Base-by-base conservation (phyloP, 768 basidiomycete genomes). In the Phlebiopsis gigantea region DNA sequence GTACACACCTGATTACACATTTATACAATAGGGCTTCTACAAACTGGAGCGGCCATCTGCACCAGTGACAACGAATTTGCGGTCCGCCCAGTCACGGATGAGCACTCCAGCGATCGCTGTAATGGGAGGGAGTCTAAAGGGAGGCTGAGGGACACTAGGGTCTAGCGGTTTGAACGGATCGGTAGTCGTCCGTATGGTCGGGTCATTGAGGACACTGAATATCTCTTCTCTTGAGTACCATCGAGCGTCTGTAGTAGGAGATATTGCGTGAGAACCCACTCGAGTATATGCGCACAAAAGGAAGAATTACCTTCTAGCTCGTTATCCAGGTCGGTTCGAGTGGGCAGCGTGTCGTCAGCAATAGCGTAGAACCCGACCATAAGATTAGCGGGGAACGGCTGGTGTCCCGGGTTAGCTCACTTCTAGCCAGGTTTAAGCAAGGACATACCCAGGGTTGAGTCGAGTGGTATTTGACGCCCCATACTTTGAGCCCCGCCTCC, bases 291-390 rank as follows among this genome's bases (percentile, higher is more conserved):
- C 22, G 55, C 12, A n/a, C 14, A 21, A 45, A 34, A 44, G 21
- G 39, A 19, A 29, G n/a, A 49, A 7, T 17, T 7, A 88, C 93
- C 92, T 66, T 86, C 85, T 21, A 99, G 81, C 73, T 99, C 96
- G 62, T 96, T 96, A 68, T 98, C 96, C 2, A 99, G 79, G 68
- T 98, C 94, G 10, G 77, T 73, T 15, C 93, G 82, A 55, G 98
- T 88, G 6, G 82, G 80, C 65, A 92, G 77, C 3, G 80, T 75
- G 1, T 84, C 75, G 73, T 86, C 89, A 12, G 82, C 94, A 42
- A 81, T 79, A 2, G 87, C 92, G 66, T 88, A 93, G 68, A 89
- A 93, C 14, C 94, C 94, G 14, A 93, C 78, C 94, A 97, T 95
- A 43, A 94, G 75, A 68, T 83, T 93, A 12, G 93, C 82, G 7